Percentiles rank a stretch among this genome's conserved stretches.
Evolutionary conservation across 1,284 basidiomycete species (phyloP).

Genomic region (Taiwanofungus camphoratus): DNA sequence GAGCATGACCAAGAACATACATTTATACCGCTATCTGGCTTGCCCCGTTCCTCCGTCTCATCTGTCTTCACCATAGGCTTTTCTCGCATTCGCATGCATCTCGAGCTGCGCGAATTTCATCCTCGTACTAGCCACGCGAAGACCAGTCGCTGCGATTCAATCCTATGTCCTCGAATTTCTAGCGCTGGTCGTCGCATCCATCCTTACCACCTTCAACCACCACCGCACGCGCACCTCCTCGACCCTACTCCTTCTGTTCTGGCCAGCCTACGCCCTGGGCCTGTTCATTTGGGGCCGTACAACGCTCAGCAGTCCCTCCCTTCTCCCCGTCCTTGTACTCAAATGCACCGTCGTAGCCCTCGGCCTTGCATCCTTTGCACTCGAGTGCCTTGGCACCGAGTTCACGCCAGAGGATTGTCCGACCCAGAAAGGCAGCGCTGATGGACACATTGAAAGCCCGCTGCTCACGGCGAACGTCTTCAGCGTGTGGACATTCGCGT

Average conservation of each 20-base stretch:
- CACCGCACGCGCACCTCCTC: constrained; percentile 75
- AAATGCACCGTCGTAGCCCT: constrained; percentile 43
- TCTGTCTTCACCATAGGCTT: constrained; percentile 28
- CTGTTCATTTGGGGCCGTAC: constrained; percentile 64
- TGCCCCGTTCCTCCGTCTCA: not conserved
- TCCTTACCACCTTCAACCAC: constrained; percentile 69
- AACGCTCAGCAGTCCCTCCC: constrained; percentile 26
- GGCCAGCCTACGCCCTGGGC: constrained; percentile 63
- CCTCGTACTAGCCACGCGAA: constrained; percentile 30
- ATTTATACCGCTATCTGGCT: too few species aligned
- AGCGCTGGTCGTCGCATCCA: constrained; percentile 38
- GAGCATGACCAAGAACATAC: too few species aligned
- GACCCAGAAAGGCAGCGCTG: constrained; percentile 21
- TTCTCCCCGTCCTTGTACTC: constrained; percentile 30
- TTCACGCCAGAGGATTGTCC: constrained; percentile 33
- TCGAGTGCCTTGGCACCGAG: constrained; percentile 76
- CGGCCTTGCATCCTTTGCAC: constrained; percentile 51
- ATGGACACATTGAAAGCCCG: constrained; percentile 62
- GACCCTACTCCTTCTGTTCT: constrained; percentile 75
- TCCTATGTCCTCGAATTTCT: constrained; percentile 57
- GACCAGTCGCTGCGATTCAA: constrained; percentile 45
- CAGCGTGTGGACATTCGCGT: constrained; percentile 69
- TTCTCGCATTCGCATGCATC: constrained; percentile 38
- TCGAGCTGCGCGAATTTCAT: constrained; percentile 35
- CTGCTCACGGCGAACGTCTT: constrained; percentile 81